A percentile compares a stretch with the other conserved stretches of the same genome.
These are phyloP conservation scores for Lepidium campestre DNA, from an alignment of 441 rosid species.

Conservation along the genomic window DNA sequence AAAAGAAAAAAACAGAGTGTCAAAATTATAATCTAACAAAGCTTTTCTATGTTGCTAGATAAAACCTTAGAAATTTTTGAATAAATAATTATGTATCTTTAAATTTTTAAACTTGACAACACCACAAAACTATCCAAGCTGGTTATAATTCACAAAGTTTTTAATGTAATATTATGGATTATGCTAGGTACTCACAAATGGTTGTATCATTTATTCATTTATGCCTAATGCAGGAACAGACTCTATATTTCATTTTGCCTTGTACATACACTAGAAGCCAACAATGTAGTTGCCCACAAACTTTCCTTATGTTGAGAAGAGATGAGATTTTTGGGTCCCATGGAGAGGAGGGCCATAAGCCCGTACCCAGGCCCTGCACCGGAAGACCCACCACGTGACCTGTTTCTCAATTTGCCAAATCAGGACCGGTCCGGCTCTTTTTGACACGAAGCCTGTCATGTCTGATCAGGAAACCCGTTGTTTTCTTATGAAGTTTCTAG, in stretches of 20 bases:
- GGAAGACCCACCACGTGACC: not conserved
- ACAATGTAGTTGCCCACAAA: not conserved
- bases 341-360: not conserved
- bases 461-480: not conserved
- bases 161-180: not conserved
- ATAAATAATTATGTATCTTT: not conserved
- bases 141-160: not conserved
- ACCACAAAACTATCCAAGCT: not conserved
- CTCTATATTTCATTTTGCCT: not conserved
- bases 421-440: not conserved
- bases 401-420: not conserved
- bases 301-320: not conserved
- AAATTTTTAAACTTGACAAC: not conserved
- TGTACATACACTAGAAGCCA: not conserved
- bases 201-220: no score
- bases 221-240: not conserved
- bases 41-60: not conserved
- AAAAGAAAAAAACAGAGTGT: no score
- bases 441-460: not conserved
- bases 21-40: no score
- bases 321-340: not conserved
- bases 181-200: not conserved
- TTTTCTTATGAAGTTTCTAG: not conserved
- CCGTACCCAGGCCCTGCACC: not conserved
- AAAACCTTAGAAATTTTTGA: not conserved